phyloP scores from a whole-genome alignment of 73 alveolate genomes.

The Stentor coeruleus region DNA sequence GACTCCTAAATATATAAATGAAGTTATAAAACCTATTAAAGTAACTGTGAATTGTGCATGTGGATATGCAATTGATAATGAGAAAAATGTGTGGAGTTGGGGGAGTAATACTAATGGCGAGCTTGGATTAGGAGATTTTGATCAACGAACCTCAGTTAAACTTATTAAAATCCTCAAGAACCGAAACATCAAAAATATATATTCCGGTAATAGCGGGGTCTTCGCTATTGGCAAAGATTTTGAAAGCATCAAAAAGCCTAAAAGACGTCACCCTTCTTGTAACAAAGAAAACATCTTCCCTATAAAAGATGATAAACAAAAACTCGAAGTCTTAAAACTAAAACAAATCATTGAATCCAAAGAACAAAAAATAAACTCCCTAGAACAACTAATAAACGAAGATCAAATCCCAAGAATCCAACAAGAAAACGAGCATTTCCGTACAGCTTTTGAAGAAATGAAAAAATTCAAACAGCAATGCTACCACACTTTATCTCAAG shows the following conservation, averaged over 20 bases:
- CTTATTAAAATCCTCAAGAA: neutral
- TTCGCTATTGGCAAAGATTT: neutral
- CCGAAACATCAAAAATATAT: neutral
- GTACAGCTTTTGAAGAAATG: neutral
- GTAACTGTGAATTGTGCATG: neutral
- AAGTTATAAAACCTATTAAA: neutral
- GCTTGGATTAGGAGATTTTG: neutral
- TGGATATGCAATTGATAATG: neutral
- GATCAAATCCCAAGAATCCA: neutral
- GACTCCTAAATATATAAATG: neutral
- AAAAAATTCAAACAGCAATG: neutral
- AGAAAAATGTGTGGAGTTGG: neutral
- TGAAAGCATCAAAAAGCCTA: neutral
- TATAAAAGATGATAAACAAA: no score
- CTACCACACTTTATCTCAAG: neutral
- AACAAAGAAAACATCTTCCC: neutral
- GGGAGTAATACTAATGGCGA: neutral
- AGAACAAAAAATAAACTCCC: neutral
- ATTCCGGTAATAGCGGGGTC: neutral
- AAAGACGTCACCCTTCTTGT: neutral
- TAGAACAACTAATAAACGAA: neutral
- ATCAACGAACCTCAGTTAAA: neutral
- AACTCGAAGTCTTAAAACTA: neutral
- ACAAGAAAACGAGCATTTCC: neutral
- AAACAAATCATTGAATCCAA: neutral